Evolutionary conservation across 1,139 yeast species (phyloP).

Genomic region (Magnusiomyces suaveolens): DNA sequence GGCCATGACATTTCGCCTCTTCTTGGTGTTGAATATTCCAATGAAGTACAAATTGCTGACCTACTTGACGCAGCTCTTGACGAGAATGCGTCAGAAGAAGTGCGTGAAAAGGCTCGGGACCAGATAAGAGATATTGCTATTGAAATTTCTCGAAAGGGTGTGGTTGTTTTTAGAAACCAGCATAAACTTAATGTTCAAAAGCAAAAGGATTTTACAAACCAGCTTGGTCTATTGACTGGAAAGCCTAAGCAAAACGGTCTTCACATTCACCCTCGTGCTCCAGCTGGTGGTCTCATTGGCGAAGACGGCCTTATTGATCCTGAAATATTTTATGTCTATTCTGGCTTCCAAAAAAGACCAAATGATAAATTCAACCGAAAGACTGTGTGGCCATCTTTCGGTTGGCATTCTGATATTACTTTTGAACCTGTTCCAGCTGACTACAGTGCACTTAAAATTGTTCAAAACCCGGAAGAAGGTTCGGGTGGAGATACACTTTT

Average conservation of each 20-base stretch:
- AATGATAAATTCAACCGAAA: conserved; percentile 12
- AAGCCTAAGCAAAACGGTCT: conserved; percentile 62
- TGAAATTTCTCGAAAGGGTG: conserved; percentile 56
- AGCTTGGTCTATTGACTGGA: conserved; percentile 55
- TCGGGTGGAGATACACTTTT: conserved; percentile 43
- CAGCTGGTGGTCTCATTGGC: conserved; percentile 26
- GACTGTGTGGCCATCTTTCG: conserved; percentile 8
- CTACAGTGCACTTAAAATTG: conserved; percentile 37
- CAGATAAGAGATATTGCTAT: conserved; percentile 48
- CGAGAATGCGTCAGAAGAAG: background rate
- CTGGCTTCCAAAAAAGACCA: conserved; percentile 20
- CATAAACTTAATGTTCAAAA: conserved; percentile 43
- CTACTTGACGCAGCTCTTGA: background rate
- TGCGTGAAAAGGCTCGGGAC: conserved; percentile 36
- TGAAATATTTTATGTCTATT: conserved; percentile 18
- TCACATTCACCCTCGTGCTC: conserved; percentile 35
- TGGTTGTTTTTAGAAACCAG: conserved; percentile 57
- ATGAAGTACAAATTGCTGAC: conserved; percentile 9
- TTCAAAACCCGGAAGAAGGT: conserved; percentile 32
- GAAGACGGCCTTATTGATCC: conserved; percentile 19
- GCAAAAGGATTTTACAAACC: conserved; percentile 44
- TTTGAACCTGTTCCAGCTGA: conserved; percentile 42
- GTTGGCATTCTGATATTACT: conserved; percentile 42
- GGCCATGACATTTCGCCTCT: conserved; percentile 5
- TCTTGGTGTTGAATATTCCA: conserved; percentile 7